Percentiles rank a stretch among this genome's conserved stretches.
Conservation (phyloP, 805 yeast genomes). For the Wickerhamiella cacticola region DNA sequence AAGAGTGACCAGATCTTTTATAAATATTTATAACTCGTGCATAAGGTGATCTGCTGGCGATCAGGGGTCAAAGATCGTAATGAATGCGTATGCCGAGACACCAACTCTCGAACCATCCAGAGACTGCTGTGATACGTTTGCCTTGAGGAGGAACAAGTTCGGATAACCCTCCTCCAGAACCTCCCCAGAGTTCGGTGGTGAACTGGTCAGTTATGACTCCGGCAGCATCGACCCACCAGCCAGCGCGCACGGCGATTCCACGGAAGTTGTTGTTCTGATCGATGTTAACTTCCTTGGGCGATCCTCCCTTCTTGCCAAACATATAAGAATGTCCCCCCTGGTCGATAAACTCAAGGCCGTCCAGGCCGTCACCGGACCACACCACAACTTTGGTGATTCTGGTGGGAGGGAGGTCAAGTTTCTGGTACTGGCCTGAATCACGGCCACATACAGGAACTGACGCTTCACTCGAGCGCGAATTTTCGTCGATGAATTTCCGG, state of each 20-base stretch:
- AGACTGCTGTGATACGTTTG: constrained; percentile 50
- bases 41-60: background rate
- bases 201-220: constrained; percentile 46
- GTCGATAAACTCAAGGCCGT: constrained; percentile 54
- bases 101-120: constrained; percentile 63
- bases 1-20: background rate
- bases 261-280: constrained; percentile 45
- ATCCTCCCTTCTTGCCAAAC: constrained; percentile 32
- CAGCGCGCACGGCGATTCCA: constrained; percentile 55
- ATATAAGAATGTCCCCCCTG: constrained; percentile 24
- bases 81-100: constrained; percentile 59
- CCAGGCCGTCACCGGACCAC: constrained; percentile 65
- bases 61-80: constrained; percentile 28
- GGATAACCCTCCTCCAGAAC: constrained; percentile 51
- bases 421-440: constrained; percentile 17
- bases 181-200: constrained; percentile 48
- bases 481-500: constrained; percentile 20
- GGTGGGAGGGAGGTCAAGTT: constrained; percentile 17
- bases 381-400: constrained; percentile 39
- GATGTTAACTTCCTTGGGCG: constrained; percentile 39
- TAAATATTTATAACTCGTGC: too few species aligned
- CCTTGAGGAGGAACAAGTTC: constrained; percentile 56
- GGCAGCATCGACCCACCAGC: constrained; percentile 83
- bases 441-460: constrained; percentile 16
- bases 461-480: background rate